Percentiles rank a stretch among this genome's conserved stretches.
These are phyloP conservation scores for Gypsophila paniculata DNA, from an alignment of 179 eudicot genomes.

Conservation along the genomic window DNA sequence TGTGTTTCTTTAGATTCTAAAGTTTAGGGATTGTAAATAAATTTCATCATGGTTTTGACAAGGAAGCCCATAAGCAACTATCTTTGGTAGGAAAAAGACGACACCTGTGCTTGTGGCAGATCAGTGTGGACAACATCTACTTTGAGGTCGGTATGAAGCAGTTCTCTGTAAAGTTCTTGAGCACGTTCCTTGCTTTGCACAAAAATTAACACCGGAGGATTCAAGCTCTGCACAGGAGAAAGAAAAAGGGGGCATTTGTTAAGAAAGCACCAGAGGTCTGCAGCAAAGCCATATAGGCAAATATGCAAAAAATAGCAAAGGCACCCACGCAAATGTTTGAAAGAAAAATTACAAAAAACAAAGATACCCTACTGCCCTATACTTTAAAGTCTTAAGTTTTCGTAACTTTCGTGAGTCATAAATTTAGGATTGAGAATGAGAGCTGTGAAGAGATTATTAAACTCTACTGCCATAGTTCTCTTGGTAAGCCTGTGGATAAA, in stretches of 20 bases:
- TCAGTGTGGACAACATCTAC: constrained; percentile 86
- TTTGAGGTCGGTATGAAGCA: constrained; percentile 59
- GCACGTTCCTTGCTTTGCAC: constrained; percentile 89
- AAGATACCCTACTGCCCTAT: constrained; percentile 2
- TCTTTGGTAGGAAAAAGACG: constrained; percentile 11
- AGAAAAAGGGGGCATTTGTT: constrained; percentile 4
- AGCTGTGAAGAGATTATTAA: too few species aligned
- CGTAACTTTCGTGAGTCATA: too few species aligned
- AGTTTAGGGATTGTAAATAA: background rate
- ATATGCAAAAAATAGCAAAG: background rate
- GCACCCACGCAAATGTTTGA: background rate
- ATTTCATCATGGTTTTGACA: background rate
- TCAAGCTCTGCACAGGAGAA: constrained; percentile 54
- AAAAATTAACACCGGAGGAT: constrained; percentile 85
- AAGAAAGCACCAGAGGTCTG: constrained; percentile 3
- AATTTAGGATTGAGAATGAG: too few species aligned
- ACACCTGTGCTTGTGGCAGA: constrained; percentile 66
- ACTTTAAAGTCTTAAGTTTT: too few species aligned
- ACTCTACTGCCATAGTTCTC: too few species aligned
- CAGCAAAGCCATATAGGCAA: background rate
- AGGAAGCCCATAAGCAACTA: constrained; percentile 12
- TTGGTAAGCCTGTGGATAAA: too few species aligned
- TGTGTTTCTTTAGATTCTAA: background rate
- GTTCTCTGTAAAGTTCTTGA: constrained; percentile 71
- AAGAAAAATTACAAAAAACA: background rate